Percentiles rank a stretch among this genome's conserved stretches.
Evolutionary conservation across 106 monocot genomes (phyloP).

Genomic region (Allium cepa): DNA sequence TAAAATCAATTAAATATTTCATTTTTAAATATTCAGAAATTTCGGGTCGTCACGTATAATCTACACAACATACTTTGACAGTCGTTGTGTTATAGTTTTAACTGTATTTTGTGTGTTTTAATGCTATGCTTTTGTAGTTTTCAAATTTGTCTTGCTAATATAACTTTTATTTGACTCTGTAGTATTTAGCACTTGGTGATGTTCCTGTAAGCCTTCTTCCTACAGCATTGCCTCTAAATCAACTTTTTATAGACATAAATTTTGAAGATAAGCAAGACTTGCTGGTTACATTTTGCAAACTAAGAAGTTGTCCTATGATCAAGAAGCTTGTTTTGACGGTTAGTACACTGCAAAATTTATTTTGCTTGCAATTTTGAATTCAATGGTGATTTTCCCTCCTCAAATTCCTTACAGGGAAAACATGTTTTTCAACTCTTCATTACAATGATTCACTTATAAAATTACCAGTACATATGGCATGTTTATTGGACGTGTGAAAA

Average conservation of each 20-base stretch:
- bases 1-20: no score
- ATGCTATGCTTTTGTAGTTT: no score
- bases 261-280: conserved; percentile 4
- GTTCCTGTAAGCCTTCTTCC: conserved; percentile 5
- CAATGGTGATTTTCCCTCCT: not conserved
- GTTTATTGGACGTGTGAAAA: no score
- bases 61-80: no score
- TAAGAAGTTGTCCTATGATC: conserved; percentile 6
- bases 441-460: no score
- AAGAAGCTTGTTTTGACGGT: conserved; percentile 2
- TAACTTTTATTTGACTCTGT: not conserved
- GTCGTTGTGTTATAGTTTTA: no score
- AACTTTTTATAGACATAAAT: not conserved
- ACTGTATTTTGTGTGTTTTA: no score
- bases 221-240: not conserved
- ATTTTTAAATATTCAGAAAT: no score
- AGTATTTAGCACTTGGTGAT: conserved; percentile 6
- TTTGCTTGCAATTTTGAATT: not conserved
- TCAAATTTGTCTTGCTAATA: not conserved
- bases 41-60: no score
- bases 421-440: no score
- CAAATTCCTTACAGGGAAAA: not conserved
- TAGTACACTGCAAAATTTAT: not conserved
- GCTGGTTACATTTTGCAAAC: conserved; percentile 1
- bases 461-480: no score